phyloP scores from a whole-genome alignment of 2,329 filamentous ascomycete species.

The Apiospora hydei region DNA sequence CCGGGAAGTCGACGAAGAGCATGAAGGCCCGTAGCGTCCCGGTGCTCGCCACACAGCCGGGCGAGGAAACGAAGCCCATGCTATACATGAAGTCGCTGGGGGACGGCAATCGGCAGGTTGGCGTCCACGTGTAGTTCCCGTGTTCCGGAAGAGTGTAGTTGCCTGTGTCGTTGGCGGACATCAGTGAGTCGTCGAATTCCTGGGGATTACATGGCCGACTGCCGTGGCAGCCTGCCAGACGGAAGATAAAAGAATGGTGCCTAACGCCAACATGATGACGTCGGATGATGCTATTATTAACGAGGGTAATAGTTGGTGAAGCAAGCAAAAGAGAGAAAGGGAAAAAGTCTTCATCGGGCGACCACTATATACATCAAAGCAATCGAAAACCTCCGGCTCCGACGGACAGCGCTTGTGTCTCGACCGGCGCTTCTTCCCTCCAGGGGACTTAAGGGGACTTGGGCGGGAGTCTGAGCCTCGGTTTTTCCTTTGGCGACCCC shows the following conservation, averaged over 20 bases:
- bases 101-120: background rate
- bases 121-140: background rate
- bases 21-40: background rate
- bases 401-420: background rate
- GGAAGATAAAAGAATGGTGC: background rate
- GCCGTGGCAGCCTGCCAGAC: constrained; percentile 4
- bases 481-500: background rate
- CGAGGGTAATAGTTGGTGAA: background rate
- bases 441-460: background rate
- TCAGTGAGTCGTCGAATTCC: background rate
- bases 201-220: background rate
- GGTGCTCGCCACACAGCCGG: background rate
- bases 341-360: background rate
- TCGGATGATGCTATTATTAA: constrained; percentile 10
- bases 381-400: background rate
- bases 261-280: constrained; percentile 4
- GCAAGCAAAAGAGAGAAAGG: too few relatives aligned
- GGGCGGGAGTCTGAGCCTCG: background rate
- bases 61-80: background rate
- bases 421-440: background rate
- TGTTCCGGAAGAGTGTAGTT: background rate
- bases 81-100: background rate
- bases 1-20: constrained; percentile 45
- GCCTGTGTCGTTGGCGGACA: background rate
- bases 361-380: background rate